These are phyloP conservation scores for Solanum virginianum DNA, from an alignment of 257 asterid genomes.

Conservation along the genomic window DNA sequence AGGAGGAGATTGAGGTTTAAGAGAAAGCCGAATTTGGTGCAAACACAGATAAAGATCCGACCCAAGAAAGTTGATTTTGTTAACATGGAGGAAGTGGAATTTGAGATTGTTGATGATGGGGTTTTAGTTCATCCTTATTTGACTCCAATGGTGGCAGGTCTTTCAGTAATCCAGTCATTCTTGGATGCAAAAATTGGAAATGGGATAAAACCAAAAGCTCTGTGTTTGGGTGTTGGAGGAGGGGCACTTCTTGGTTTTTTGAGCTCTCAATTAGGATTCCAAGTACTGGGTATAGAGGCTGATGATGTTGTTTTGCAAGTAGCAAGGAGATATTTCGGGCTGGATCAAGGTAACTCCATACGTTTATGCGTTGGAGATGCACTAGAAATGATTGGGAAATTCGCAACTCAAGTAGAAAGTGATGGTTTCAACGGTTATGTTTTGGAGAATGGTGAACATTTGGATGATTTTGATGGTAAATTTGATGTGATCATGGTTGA, in stretches of 20 bases:
- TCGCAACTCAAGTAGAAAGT: conserved; percentile 7
- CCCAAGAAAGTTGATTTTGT: conserved; percentile 8
- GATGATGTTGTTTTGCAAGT: conserved; percentile 44
- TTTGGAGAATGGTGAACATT: not conserved
- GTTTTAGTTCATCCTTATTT: conserved; percentile 67
- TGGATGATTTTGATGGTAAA: not conserved
- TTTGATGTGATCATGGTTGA: conserved; percentile 82
- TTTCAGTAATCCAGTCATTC: conserved; percentile 29
- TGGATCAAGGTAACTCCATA: conserved; percentile 27
- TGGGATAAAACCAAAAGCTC: conserved; percentile 43
- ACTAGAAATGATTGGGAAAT: conserved; percentile 25
- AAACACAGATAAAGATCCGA: conserved; percentile 50
- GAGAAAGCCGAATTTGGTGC: conserved; percentile 83
- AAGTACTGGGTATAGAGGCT: conserved; percentile 67
- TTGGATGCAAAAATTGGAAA: conserved; percentile 19
- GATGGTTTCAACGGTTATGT: not conserved
- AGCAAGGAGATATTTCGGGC: conserved; percentile 50
- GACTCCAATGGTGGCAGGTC: conserved; percentile 74
- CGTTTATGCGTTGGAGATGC: conserved; percentile 49
- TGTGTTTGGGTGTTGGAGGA: conserved; percentile 92
- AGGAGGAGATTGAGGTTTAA: conserved; percentile 88
- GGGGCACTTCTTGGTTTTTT: conserved; percentile 71
- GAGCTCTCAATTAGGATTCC: conserved; percentile 31
- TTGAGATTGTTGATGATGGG: conserved; percentile 32
- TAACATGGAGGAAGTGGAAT: conserved; percentile 23